A percentile compares a stretch with the other conserved stretches of the same genome.
phyloP scores from a whole-genome alignment of 2,329 filamentous ascomycete species.

The Talaromyces sp. region DNA sequence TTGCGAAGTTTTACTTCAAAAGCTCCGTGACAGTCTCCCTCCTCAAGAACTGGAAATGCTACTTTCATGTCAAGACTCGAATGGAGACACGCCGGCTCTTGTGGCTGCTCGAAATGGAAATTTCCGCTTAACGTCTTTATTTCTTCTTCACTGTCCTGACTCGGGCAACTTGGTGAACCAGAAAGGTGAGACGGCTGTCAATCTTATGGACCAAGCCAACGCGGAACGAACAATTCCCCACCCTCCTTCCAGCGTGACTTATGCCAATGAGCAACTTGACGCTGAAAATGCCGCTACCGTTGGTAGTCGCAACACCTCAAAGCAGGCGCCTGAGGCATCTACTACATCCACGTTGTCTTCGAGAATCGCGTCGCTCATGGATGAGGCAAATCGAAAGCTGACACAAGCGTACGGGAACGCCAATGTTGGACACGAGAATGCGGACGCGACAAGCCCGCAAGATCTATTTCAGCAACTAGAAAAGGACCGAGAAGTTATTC shows the following conservation, averaged over 20 bases:
- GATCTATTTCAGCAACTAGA: conserved; percentile 38
- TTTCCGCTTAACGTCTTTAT: conserved; percentile 64
- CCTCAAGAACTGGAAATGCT: conserved; percentile 70
- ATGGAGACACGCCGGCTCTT: conserved; percentile 87
- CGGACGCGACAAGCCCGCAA: conserved; percentile 37
- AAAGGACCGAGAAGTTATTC: conserved; percentile 38
- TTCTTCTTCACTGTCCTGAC: conserved; percentile 66
- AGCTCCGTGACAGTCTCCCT: conserved; percentile 70
- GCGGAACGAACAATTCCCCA: conserved; percentile 59
- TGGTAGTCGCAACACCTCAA: conserved; percentile 25
- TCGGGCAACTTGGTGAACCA: conserved; percentile 76
- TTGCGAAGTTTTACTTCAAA: conserved; percentile 83
- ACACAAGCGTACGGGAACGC: conserved; percentile 56
- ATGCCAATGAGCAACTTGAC: conserved; percentile 33
- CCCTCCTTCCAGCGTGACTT: conserved; percentile 62
- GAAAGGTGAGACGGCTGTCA: conserved; percentile 75
- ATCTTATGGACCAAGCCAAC: conserved; percentile 71
- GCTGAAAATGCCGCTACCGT: conserved; percentile 18
- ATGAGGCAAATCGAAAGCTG: conserved; percentile 67
- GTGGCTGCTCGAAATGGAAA: conserved; percentile 82
- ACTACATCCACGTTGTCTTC: conserved; percentile 63
- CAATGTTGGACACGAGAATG: conserved; percentile 52
- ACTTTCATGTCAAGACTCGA: conserved; percentile 74
- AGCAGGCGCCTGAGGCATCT: conserved; percentile 39
- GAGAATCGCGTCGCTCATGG: conserved; percentile 62